Evolutionary conservation across 2,329 filamentous ascomycete species (phyloP), one percentile per base, ranked within the genome.

Genomic region (Drechslerella stenobrocha): DNA sequence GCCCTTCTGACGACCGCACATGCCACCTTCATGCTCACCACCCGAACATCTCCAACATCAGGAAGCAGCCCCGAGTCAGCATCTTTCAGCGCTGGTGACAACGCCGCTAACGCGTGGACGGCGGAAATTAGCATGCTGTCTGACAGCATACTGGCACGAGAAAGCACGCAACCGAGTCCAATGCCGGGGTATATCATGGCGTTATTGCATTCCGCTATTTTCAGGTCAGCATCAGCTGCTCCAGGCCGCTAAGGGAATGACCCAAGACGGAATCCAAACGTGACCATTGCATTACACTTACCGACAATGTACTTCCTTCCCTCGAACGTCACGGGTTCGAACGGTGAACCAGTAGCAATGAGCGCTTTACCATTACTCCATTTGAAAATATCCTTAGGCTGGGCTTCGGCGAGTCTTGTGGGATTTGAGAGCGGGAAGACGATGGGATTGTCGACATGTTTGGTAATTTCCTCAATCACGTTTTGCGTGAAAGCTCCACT

Each of bases 341-440:
- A 95, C 0, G 90, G 90, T 6, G 86, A 89, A 2, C 90, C 90
- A 0, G 90, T 95, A 0, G 90, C 89, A 2, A 93, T 85, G 2
- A 95, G 80, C 0, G 85, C 89, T 70, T 84, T 84, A 1, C 90
- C 89, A 42, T 87, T 77, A 0, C 89, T 92, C 90, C 90, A 95
- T 1, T 83, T 76, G 56, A 87, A 84, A 20, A 96, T 78, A 74
- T 95, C 89, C 13, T 83, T 78, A 0, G 90, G 90, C 5, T 85
- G 82, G 1, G 89, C 90, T 76, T 95, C 90, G 74, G 95, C 89
- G 0, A 95, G 82, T 1, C 83, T 80, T 0, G 90, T 96, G 0
- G 90, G 90, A 75, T 95, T 95, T 1, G 87, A 92, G 1, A 95
- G 81, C 0, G 90, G 90, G 66, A 95, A 84, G 61, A 90, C 81